Evolutionary conservation across 2,329 filamentous ascomycete genomes (phyloP).

Genomic region (Chrysoporthe puriensis): DNA sequence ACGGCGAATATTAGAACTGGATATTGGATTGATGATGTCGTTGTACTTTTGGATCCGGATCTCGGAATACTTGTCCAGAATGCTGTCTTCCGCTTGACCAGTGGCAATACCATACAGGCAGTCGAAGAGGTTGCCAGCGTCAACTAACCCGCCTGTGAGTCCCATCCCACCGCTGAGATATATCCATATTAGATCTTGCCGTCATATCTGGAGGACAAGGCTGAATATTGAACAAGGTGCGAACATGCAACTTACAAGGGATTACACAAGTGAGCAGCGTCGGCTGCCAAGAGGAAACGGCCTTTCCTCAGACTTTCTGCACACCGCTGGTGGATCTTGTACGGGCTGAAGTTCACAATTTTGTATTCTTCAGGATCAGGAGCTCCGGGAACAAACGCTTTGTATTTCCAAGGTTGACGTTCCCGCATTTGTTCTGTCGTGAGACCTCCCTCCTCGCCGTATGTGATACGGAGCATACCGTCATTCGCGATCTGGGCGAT

Average conservation of each 20-base stretch:
- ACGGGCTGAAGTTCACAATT: constrained; percentile 51
- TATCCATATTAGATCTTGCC: not conserved
- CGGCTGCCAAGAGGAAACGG: constrained; percentile 52
- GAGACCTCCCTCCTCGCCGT: constrained; percentile 50
- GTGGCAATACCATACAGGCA: constrained; percentile 47
- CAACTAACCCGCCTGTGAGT: constrained; percentile 51
- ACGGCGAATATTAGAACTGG: constrained; percentile 29
- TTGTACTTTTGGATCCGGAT: constrained; percentile 42
- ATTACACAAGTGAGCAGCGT: constrained; percentile 58
- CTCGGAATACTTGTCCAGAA: constrained; percentile 47
- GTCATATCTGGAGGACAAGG: not conserved
- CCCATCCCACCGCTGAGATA: constrained; percentile 42
- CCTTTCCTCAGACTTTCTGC: constrained; percentile 52
- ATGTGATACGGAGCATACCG: constrained; percentile 56
- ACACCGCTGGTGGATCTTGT: constrained; percentile 55
- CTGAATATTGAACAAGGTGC: not conserved
- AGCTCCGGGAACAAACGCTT: constrained; percentile 52
- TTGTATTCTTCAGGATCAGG: constrained; percentile 54
- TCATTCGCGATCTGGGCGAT: constrained; percentile 53
- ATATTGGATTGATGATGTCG: constrained; percentile 28
- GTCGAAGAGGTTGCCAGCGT: constrained; percentile 51
- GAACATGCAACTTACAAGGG: constrained; percentile 45
- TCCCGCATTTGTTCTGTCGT: constrained; percentile 47
- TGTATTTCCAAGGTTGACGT: constrained; percentile 49
- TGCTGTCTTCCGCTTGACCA: constrained; percentile 41